A percentile compares a stretch with the other conserved stretches of the same genome.
These are phyloP conservation scores for Barbatosphaeria neglecta DNA, from an alignment of 495 filamentous ascomycete genomes.

Conservation along the genomic window DNA sequence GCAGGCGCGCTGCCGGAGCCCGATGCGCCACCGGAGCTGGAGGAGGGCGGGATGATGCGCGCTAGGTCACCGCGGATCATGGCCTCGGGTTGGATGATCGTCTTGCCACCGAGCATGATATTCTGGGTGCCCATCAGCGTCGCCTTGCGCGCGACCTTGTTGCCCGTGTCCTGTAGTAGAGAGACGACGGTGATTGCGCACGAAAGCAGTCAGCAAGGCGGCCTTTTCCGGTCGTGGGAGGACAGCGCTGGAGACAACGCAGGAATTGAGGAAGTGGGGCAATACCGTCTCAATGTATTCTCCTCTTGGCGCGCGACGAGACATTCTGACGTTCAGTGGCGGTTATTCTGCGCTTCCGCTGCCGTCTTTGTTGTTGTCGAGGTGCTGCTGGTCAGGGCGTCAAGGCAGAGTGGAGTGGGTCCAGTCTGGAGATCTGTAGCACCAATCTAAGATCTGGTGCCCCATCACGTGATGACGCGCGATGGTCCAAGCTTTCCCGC, in stretches of 20 bases:
- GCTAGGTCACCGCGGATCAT: constrained; percentile 86
- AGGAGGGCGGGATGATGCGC: constrained; percentile 34
- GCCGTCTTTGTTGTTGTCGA: too few species aligned
- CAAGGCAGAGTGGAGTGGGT: too few species aligned
- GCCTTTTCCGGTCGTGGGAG: too few species aligned
- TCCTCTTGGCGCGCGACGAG: constrained; percentile 63
- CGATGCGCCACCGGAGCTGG: constrained; percentile 19
- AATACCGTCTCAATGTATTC: constrained; percentile 95
- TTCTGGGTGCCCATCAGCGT: constrained; percentile 89
- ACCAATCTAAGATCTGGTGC: too few species aligned
- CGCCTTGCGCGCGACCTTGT: constrained; percentile 89
- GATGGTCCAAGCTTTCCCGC: too few species aligned
- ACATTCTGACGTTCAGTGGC: constrained; percentile 47
- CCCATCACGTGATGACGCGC: too few species aligned
- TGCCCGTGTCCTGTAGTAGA: constrained; percentile 69
- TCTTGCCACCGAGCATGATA: constrained; percentile 94
- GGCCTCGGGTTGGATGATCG: constrained; percentile 82
- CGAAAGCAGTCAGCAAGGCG: too few species aligned
- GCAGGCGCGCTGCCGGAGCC: constrained; percentile 20
- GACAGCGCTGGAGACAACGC: too few species aligned
- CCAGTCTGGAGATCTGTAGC: too few species aligned
- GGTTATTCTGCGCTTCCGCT: too few species aligned
- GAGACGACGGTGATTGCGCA: constrained; percentile 1
- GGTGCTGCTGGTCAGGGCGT: too few species aligned
- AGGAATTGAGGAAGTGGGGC: constrained; percentile 2